These are phyloP conservation scores for Hypoxylon sp. DNA, from an alignment of 2,329 filamentous ascomycete species.

Conservation along the genomic window DNA sequence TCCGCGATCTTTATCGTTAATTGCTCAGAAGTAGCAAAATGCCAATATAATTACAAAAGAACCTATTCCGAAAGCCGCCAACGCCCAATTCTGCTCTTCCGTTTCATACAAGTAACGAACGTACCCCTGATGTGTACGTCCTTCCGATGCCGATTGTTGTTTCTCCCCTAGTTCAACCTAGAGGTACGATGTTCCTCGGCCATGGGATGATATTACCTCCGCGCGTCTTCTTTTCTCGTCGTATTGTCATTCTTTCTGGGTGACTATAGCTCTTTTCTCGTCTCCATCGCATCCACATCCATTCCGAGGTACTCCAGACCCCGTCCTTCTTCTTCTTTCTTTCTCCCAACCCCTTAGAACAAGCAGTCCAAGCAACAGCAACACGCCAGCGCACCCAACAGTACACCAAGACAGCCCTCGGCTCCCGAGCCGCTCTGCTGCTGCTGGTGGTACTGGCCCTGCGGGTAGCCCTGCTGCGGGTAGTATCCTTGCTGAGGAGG, in stretches of 20 bases:
- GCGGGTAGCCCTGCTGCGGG: conserved; percentile 54
- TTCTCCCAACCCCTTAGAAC: conserved; percentile 60
- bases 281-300: background rate
- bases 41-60: conserved; percentile 33
- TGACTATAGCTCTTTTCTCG: background rate
- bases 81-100: conserved; percentile 24
- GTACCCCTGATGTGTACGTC: conserved; percentile 13
- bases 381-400: conserved; percentile 68
- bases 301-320: background rate
- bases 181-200: background rate
- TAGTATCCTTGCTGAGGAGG: conserved; percentile 48
- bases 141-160: conserved; percentile 12
- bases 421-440: conserved; percentile 23
- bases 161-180: background rate
- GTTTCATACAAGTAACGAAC: conserved; percentile 16
- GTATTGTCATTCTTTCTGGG: background rate
- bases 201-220: conserved; percentile 17
- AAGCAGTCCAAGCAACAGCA: conserved; percentile 71
- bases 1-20: conserved; percentile 12
- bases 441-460: conserved; percentile 54
- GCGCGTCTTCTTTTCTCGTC: background rate
- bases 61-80: conserved; percentile 25
- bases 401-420: conserved; percentile 59
- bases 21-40: conserved; percentile 19
- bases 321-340: background rate